Evolutionary conservation across 371 early-diverging fungal species (phyloP), one percentile per base, ranked within the genome.

Genomic region (Syncephalastrum racemosum): DNA sequence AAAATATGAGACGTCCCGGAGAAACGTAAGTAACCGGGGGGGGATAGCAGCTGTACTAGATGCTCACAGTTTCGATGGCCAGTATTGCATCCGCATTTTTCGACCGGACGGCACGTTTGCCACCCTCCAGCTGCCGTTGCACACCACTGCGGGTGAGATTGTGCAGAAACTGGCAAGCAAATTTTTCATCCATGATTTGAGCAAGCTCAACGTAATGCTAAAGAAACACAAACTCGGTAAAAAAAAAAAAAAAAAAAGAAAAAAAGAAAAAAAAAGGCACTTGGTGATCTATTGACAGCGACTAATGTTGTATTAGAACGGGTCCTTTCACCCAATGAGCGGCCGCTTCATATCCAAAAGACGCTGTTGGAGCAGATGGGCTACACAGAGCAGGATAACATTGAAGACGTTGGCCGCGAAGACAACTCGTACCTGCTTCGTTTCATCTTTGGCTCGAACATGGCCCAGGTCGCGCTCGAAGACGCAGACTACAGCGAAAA

Each of bases 391-490:
- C 71, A 83, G 41, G 93, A 94, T 66, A 84, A 81, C 51, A 73
- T 94, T 20, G 86, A 90, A 52, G 81, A 87, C 25, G 71, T 90
- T 6, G 90, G 89, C 3, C 75, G 92, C 55, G 94, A 94, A 57
- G 94, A 94, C 61, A 90, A 92, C 64, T 87, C 90, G 20, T 92
- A 92, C 50, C 62, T 93, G 18, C 84, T 86, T 63, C 85, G 90
- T 19, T 92, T 92, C 59, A 81, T 81, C 1, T 86, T 93, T 67
- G 78, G 84, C 20, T 86, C 86, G 58, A 86, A 82, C 7, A 74
- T 80, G 7, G 72, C 83, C 0, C 86, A 84, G 4, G 63, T 50
- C 4, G 8, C 70, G 31, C 50, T 25, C 27, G 79, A 81, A 53
- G 71, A 73, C 39, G 25, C 54, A 1, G 63, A 58, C 24, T 13